Evolutionary conservation across 768 basidiomycete genomes (phyloP).

Genomic region (Boletus rubescentipes): DNA sequence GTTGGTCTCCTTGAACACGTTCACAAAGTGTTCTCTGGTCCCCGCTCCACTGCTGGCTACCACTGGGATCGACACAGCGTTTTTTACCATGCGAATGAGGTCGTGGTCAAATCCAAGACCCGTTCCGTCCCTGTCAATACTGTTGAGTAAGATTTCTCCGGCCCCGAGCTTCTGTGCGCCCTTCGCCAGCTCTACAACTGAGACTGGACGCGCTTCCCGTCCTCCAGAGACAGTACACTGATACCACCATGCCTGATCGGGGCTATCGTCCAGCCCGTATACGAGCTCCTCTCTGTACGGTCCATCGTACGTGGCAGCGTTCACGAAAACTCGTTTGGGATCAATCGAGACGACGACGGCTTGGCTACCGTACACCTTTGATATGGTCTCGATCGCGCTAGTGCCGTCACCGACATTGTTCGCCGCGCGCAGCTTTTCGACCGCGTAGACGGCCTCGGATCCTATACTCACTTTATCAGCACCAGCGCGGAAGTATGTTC

Average conservation of each 20-base stretch:
- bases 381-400: conserved; percentile 92
- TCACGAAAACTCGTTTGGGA: conserved; percentile 83
- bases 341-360: conserved; percentile 98
- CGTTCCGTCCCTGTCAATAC: conserved; percentile 94
- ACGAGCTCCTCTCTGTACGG: conserved; percentile 67
- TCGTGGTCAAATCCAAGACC: conserved; percentile 90
- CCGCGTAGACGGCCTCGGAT: conserved; percentile 91
- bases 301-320: conserved; percentile 61
- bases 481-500: conserved; percentile 93
- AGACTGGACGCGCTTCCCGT: conserved; percentile 76
- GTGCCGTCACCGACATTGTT: conserved; percentile 58
- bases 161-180: conserved; percentile 92
- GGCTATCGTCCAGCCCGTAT: conserved; percentile 39
- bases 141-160: conserved; percentile 93
- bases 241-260: conserved; percentile 93
- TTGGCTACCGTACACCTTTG: conserved; percentile 86
- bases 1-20: conserved; percentile 75
- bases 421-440: conserved; percentile 69
- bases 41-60: conserved; percentile 97
- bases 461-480: conserved; percentile 99
- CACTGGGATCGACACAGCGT: conserved; percentile 82
- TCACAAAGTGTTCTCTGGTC: conserved; percentile 74
- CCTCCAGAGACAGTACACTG: conserved; percentile 97
- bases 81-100: conserved; percentile 73
- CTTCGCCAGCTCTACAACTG: conserved; percentile 85